Evolutionary conservation across 139 green algal genomes (phyloP), one percentile per base, ranked within the genome.

Genomic region (Limnomonas spitsbergensis): DNA sequence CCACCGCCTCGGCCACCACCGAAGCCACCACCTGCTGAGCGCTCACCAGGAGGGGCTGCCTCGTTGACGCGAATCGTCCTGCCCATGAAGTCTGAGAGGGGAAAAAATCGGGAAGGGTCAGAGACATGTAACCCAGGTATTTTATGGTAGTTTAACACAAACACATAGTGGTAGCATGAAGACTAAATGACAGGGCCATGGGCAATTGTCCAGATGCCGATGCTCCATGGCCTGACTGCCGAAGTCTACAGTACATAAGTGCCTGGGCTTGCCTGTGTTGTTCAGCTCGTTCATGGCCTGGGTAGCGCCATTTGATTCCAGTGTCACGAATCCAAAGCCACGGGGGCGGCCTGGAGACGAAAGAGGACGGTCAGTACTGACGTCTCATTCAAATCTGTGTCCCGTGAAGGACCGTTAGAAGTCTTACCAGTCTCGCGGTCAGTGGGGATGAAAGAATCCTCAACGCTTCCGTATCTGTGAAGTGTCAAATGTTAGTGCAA

Each of bases 271-370:
- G 29, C 29, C 66, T 38, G n/a, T 72, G 29, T 37, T 37, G 37
- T 76, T 76, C 69, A 76, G 69, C 69, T 76, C 69, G 7, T 24
- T 6, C 69, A 76, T 76, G 4, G 69, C 69, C 69, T 76, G 69
- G 53, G 76, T 52, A 20, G 82, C 87, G 29, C 80, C 82, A 2
- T 40, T 70, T 2, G 47, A 69, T 34, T 73, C 69, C 69, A 94
- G 89, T 35, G 89, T 94, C 66, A 94, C 89, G 85, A 94, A 94
- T 40, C 83, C 90, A 69, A 94, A 94, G 39, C 90, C 90, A 37
- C 90, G 79, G 40, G 88, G 87, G 31, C 90, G 81, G 9, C 29
- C 90, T 61, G 47, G 20, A 61, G 20, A 61, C 20, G 20, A 61
- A 84, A 31, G 86, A 4, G n/a, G n/a, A n/a, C n/a, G n/a, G n/a